Percentiles rank a stretch among this genome's conserved stretches.
phyloP scores from a whole-genome alignment of 352 stramenopile genomes.

The Pythium rhizo-oryzae region DNA sequence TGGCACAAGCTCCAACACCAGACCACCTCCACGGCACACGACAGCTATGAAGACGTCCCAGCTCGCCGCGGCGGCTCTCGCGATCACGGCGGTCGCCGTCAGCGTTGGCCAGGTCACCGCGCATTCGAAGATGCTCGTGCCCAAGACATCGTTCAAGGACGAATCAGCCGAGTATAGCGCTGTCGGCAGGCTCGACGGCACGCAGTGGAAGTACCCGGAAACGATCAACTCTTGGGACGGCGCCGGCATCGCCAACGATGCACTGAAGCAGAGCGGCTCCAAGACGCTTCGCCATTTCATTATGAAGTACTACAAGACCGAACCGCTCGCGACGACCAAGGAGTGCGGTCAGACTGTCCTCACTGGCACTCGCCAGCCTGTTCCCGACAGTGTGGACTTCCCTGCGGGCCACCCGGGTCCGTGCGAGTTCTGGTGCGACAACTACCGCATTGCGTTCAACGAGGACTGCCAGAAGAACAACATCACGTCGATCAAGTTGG shows the following conservation, averaged over 20 bases:
- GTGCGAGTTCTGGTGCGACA: conserved; percentile 24
- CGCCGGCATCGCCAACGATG: conserved; percentile 3
- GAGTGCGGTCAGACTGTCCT: conserved; percentile 18
- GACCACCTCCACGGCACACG: too few relatives aligned
- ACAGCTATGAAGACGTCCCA: neutral
- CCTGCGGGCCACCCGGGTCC: conserved; percentile 11
- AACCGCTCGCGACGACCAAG: conserved; percentile 7
- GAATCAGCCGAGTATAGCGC: conserved; percentile 16
- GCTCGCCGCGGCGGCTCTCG: neutral
- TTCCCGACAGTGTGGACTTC: conserved; percentile 20
- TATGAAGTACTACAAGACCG: conserved; percentile 22
- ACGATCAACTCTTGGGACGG: conserved; percentile 15
- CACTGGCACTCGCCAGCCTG: conserved; percentile 17
- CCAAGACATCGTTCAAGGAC: conserved; percentile 15
- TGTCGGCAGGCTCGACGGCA: conserved; percentile 7
- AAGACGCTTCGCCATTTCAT: conserved; percentile 25
- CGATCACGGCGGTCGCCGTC: neutral
- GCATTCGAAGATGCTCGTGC: conserved; percentile 22
- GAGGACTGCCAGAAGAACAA: conserved; percentile 22
- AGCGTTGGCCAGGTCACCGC: conserved; percentile 1
- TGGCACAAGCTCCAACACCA: too few relatives aligned
- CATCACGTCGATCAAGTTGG: conserved; percentile 17
- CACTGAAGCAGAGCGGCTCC: conserved; percentile 15
- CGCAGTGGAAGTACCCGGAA: conserved; percentile 13
- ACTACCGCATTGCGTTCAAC: conserved; percentile 17